Evolutionary conservation across 192 early-diverging fungal species (phyloP).

Genomic region (Borealophlyctis nickersoniae): DNA sequence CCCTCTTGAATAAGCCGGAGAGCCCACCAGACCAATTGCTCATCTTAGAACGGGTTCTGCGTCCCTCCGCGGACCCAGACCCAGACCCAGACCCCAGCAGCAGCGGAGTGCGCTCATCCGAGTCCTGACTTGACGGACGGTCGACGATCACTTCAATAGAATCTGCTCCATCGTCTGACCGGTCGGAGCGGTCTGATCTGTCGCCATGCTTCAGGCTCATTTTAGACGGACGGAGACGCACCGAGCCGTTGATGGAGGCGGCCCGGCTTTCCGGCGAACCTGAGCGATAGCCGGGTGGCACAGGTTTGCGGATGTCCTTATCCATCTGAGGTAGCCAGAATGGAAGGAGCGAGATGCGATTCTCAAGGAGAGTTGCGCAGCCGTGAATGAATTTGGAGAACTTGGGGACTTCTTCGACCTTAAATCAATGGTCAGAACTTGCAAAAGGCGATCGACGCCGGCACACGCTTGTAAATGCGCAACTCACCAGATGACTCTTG

Average conservation of each 20-base stretch:
- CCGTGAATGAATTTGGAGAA: slow-evolving; percentile 99
- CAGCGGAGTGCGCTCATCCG: too few relatives aligned
- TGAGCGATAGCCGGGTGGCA: slow-evolving; percentile 25
- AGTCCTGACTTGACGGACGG: neutral
- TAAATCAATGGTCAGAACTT: neutral
- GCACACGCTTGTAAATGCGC: neutral
- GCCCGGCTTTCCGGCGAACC: slow-evolving; percentile 15
- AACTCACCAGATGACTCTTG: slow-evolving; percentile 71
- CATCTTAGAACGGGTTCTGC: slow-evolving; percentile 4
- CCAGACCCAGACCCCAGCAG: neutral
- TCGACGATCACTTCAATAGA: slow-evolving; percentile 26
- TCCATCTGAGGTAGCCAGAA: slow-evolving; percentile 97
- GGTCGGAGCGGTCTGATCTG: neutral
- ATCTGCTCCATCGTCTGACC: slow-evolving; percentile 9
- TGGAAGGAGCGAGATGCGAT: slow-evolving; percentile 78
- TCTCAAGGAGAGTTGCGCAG: slow-evolving; percentile 69
- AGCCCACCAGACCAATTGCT: slow-evolving; percentile 21
- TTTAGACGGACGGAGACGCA: neutral
- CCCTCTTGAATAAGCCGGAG: slow-evolving; percentile 16
- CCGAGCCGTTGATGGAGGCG: neutral
- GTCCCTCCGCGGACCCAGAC: neutral
- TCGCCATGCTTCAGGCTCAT: neutral
- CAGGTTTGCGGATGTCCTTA: slow-evolving; percentile 85
- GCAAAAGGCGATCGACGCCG: neutral
- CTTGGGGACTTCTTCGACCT: slow-evolving; percentile 87